phyloP scores from a whole-genome alignment of 2,329 filamentous ascomycete species.

The Paraconiothyrium brasiliense region DNA sequence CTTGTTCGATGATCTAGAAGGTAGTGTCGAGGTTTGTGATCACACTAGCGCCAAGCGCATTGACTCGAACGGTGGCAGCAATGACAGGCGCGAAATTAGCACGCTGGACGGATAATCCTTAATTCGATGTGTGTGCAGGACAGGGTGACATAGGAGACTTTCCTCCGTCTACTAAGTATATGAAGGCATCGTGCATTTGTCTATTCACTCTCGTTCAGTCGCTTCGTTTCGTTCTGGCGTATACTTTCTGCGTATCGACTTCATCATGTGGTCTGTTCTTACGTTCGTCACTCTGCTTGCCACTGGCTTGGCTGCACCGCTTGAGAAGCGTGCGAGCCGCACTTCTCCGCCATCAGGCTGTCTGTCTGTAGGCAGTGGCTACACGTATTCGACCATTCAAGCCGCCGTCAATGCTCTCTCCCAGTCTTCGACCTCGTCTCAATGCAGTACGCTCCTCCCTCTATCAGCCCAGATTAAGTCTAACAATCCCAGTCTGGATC shows the following conservation, averaged over 20 bases:
- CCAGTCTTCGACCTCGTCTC: conserved; percentile 58
- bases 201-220: conserved; percentile 4
- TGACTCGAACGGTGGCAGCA: conserved; percentile 4
- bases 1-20: not conserved
- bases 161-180: conserved; percentile 6
- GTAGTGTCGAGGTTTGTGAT: not conserved
- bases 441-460: conserved; percentile 52
- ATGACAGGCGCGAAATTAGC: conserved; percentile 20
- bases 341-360: conserved; percentile 61
- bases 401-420: conserved; percentile 67
- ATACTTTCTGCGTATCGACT: not conserved
- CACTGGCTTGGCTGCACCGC: conserved; percentile 33
- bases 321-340: conserved; percentile 42
- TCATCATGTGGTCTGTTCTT: conserved; percentile 23
- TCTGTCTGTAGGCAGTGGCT: conserved; percentile 57
- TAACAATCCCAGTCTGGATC: conserved; percentile 63
- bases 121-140: not conserved
- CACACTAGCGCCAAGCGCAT: not conserved
- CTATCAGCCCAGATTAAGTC: not conserved
- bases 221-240: conserved; percentile 1
- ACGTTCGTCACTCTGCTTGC: conserved; percentile 34
- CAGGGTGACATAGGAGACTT: not conserved
- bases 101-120: conserved; percentile 9
- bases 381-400: conserved; percentile 62
- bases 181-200: not conserved